Evolutionary conservation across 805 yeast species (phyloP).

Genomic region (Ogataea saltuana): DNA sequence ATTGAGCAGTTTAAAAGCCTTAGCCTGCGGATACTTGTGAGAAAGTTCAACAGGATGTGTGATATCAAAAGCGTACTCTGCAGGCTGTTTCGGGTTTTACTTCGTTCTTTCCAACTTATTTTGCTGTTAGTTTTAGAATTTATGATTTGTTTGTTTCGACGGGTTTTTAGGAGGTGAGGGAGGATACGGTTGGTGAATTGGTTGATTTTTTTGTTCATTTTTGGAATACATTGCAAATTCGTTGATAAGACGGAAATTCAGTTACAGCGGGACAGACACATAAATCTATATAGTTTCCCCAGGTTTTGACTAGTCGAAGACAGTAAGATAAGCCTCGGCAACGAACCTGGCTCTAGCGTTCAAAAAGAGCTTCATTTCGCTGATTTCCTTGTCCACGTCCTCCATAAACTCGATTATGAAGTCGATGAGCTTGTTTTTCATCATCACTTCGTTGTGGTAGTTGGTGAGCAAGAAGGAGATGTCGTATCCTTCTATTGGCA

Average conservation of each 20-base stretch:
- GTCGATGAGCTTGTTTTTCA: constrained; percentile 92
- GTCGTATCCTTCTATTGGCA: constrained; percentile 87
- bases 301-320: constrained; percentile 58
- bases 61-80: constrained; percentile 24
- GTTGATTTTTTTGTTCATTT: background rate
- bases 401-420: constrained; percentile 98
- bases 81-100: constrained; percentile 32
- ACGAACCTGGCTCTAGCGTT: constrained; percentile 97
- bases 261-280: background rate
- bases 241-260: background rate
- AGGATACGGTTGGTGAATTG: background rate
- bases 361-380: constrained; percentile 95
- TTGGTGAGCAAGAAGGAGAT: constrained; percentile 92
- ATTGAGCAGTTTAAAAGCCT: constrained; percentile 31
- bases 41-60: constrained; percentile 12
- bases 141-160: constrained; percentile 15
- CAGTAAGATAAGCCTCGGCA: constrained; percentile 92
- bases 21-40: constrained; percentile 37
- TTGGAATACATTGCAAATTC: background rate
- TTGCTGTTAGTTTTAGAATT: constrained; percentile 18
- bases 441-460: constrained; percentile 92
- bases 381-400: constrained; percentile 97
- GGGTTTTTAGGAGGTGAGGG: background rate
- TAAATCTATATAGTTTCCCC: background rate
- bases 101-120: constrained; percentile 19